Evolutionary conservation across 352 stramenopile genomes (phyloP), one percentile per base, ranked within the genome.

Genomic region (Discostella stelligera): DNA sequence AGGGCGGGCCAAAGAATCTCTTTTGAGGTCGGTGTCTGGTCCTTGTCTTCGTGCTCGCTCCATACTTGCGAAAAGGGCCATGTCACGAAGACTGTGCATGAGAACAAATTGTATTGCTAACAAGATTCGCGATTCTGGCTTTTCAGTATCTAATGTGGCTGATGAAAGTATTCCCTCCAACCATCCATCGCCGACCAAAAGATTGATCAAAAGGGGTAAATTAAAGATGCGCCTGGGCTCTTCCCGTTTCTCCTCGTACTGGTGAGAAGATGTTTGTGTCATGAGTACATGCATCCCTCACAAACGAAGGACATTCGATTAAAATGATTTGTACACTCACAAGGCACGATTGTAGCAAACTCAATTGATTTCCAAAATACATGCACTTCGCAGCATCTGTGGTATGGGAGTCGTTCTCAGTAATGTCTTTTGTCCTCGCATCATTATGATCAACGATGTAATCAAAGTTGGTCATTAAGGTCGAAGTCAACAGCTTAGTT

Each of bases 201-300:
- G 32, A 49, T 74, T 77, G 16, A 84, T 6, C 5, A 91, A 68
- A 14, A 94, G 75, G n/a, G 78, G 78, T 23, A 90, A 56, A 73
- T 94, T 93, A 7, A 91, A 74, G 30, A 71, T 65, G 0, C 81
- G 69, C 41, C 82, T 70, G n/a, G 53, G 60, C 14, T 67, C 60
- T 32, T 94, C 86, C 50, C 84, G 50, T 62, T 87, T 91, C 54
- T 94, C 89, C 70, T 91, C 86, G 50, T 88, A 89, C 20, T 44
- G 37, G 2, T 10, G 7, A 14, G 37, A 44, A 44, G 66, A 23
- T 21, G 48, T 32, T 16, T 30, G 39, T 20, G 23, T 52, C 3
- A 44, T 44, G 37, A 44, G 37, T 44, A 10, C 4, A 14, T 44
- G 37, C 2, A 44, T 44, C 2, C 7, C 37, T 10, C 37, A 14